Conservation (phyloP, 2,329 filamentous ascomycete genomes). For the Coleophoma eucalyptorum region DNA sequence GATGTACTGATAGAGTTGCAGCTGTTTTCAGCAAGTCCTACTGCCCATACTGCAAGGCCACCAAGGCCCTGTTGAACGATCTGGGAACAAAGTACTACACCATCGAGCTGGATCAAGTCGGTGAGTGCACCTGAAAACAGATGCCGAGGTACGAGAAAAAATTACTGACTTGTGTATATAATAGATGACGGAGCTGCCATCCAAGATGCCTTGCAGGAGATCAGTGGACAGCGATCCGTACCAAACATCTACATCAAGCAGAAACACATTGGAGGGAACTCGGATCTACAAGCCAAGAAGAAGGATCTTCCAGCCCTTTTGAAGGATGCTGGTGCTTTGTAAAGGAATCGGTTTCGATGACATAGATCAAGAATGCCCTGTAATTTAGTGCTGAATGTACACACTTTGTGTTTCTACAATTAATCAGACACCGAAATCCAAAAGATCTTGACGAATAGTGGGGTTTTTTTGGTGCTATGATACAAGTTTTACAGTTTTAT, state of each 20-base stretch:
- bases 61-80: slow-evolving; percentile 71
- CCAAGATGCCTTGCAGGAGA: slow-evolving; percentile 76
- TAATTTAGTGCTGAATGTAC: too few relatives aligned
- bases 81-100: slow-evolving; percentile 68
- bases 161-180: slow-evolving; percentile 3
- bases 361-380: too few relatives aligned
- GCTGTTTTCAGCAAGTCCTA: slow-evolving; percentile 97
- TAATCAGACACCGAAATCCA: neutral
- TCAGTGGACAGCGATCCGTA: slow-evolving; percentile 82
- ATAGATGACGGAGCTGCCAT: slow-evolving; percentile 78
- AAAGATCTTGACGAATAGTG: neutral
- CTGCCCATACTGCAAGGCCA: slow-evolving; percentile 85
- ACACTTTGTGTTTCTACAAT: too few relatives aligned
- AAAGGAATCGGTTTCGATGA: slow-evolving; percentile 18
- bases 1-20: slow-evolving; percentile 24
- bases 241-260: slow-evolving; percentile 92
- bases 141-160: too few relatives aligned
- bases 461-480: neutral
- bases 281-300: slow-evolving; percentile 67
- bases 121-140: slow-evolving; percentile 42
- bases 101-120: slow-evolving; percentile 81
- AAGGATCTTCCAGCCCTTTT: slow-evolving; percentile 64
- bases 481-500: slow-evolving; percentile 1
- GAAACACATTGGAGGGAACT: slow-evolving; percentile 96
- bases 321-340: slow-evolving; percentile 61